These are phyloP conservation scores for Capsicum pubescens DNA, from an alignment of 257 asterid species.

Conservation along the genomic window DNA sequence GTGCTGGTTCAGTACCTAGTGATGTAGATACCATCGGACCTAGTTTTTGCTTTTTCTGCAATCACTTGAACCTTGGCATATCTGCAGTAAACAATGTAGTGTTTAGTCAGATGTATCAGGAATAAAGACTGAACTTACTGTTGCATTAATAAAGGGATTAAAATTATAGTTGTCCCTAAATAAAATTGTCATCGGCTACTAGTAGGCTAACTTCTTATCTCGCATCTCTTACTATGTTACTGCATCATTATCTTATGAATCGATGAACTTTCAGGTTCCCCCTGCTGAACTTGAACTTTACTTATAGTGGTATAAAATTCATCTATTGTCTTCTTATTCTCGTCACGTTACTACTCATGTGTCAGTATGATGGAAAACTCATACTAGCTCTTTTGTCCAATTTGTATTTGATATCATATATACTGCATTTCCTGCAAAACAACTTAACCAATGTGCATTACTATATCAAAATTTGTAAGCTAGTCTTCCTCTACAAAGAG, in stretches of 20 bases:
- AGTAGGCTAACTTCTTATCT: not conserved
- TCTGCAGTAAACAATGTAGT: too few relatives aligned
- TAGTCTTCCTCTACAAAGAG: not conserved
- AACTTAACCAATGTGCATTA: not conserved
- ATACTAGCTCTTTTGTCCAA: not conserved
- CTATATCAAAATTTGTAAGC: not conserved
- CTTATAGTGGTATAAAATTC: conserved; percentile 37
- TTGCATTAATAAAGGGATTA: too few relatives aligned
- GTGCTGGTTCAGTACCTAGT: too few relatives aligned
- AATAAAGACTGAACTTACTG: too few relatives aligned
- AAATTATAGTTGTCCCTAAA: not conserved
- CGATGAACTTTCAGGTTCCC: conserved; percentile 69
- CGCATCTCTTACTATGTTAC: not conserved
- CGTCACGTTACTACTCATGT: not conserved
- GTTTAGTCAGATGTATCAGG: too few relatives aligned
- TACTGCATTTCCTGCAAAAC: not conserved
- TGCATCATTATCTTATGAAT: conserved; percentile 14
- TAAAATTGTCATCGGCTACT: not conserved
- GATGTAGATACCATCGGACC: too few relatives aligned
- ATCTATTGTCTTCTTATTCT: not conserved
- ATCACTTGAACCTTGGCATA: too few relatives aligned
- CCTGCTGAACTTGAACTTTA: conserved; percentile 89
- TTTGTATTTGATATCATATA: not conserved
- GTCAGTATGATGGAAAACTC: not conserved
- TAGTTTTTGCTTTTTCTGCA: too few relatives aligned